Conservation (phyloP, 2,329 filamentous ascomycete species). For the Neoscytalidium dimidiatum region DNA sequence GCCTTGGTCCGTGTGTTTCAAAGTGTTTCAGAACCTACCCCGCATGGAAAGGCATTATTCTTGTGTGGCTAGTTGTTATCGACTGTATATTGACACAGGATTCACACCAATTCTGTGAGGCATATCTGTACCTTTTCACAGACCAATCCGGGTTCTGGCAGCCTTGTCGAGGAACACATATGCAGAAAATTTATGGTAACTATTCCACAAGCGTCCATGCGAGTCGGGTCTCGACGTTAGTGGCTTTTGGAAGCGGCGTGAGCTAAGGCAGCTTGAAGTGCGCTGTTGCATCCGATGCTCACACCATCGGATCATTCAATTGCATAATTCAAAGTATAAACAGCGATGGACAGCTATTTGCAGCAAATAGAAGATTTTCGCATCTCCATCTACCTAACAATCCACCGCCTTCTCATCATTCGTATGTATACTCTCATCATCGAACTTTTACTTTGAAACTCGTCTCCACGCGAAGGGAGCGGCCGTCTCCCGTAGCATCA, state of each 20-base stretch:
- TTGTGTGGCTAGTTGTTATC: neutral
- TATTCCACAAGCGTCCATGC: neutral
- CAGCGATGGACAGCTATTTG: neutral
- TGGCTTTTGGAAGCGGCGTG: no score
- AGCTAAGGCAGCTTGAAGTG: no score
- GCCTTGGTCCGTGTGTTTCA: conserved; percentile 1
- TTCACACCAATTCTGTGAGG: neutral
- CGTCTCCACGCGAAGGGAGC: neutral
- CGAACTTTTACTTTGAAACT: neutral
- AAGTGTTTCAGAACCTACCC: neutral
- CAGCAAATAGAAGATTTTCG: neutral
- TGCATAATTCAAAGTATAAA: no score
- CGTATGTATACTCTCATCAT: neutral
- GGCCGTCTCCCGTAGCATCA: neutral
- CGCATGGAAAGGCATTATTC: neutral
- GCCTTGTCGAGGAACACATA: neutral
- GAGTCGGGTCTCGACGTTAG: neutral
- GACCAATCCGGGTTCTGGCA: neutral
- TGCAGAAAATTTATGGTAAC: neutral
- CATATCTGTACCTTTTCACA: neutral
- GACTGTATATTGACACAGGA: neutral
- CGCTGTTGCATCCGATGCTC: no score
- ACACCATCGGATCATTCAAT: no score
- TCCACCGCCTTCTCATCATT: neutral
- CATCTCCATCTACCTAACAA: neutral